A percentile compares a stretch with the other conserved stretches of the same genome.
These are phyloP conservation scores for Theileria parva DNA, from an alignment of 169 alveolate species.

Conservation along the genomic window DNA sequence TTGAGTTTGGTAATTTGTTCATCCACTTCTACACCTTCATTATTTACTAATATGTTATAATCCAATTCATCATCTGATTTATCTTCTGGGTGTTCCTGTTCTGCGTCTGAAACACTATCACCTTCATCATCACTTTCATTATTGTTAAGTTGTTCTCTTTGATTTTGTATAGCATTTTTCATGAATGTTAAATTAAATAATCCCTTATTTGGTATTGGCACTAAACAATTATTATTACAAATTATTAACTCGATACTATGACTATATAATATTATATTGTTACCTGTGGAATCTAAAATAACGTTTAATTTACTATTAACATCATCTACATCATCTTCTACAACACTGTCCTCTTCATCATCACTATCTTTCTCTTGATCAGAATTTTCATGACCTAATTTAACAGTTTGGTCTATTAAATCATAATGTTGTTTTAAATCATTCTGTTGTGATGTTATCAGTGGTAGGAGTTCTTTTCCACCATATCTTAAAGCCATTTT, in stretches of 20 bases:
- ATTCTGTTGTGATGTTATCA: conserved; percentile 68
- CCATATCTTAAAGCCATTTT: conserved; percentile 77
- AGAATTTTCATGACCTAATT: neutral
- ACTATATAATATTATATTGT: neutral
- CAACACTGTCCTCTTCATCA: conserved; percentile 15
- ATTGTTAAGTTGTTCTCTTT: neutral
- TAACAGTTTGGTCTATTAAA: conserved; percentile 21
- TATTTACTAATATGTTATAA: neutral
- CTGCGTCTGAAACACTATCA: conserved; percentile 5
- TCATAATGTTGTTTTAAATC: conserved; percentile 58
- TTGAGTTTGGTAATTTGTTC: neutral
- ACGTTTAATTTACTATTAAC: conserved; percentile 35
- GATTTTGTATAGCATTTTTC: conserved; percentile 30
- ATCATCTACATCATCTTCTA: neutral
- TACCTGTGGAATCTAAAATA: conserved; percentile 46
- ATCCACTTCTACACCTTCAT: conserved; percentile 6
- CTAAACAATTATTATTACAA: neutral
- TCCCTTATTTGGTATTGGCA: conserved; percentile 52
- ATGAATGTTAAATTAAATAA: conserved; percentile 52
- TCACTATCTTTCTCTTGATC: conserved; percentile 30
- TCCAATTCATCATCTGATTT: neutral
- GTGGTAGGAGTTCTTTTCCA: conserved; percentile 71
- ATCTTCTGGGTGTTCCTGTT: conserved; percentile 12
- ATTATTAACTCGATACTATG: neutral
- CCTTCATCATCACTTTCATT: conserved; percentile 25